phyloP scores from a whole-genome alignment of 768 basidiomycete species.

The Gloeophyllum trabeum region DNA sequence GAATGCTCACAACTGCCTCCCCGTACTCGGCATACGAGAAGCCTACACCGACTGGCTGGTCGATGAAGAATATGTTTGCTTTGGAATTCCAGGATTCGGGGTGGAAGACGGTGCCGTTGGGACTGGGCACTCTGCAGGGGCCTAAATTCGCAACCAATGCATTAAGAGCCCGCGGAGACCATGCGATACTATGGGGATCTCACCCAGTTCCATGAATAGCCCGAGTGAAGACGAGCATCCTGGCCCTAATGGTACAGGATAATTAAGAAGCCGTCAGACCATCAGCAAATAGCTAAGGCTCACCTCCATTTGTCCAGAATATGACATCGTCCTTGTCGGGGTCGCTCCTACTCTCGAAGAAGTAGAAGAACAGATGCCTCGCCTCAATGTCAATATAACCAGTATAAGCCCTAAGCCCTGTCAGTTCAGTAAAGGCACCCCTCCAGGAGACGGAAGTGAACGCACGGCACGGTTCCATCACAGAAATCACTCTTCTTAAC shows the following conservation, averaged over 20 bases:
- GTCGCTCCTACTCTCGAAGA: conserved; percentile 31
- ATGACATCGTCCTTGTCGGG: conserved; percentile 20
- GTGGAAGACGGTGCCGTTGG: conserved; percentile 39
- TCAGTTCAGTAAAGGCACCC: neutral
- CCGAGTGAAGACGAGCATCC: conserved; percentile 18
- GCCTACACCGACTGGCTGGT: conserved; percentile 25
- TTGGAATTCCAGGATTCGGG: conserved; percentile 60
- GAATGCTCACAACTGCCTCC: conserved; percentile 36
- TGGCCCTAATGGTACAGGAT: conserved; percentile 5
- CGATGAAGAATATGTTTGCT: conserved; percentile 43
- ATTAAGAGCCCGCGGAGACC: no score
- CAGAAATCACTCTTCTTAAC: conserved; percentile 4
- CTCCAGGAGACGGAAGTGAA: neutral
- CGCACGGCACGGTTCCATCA: conserved; percentile 3
- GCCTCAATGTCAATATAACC: conserved; percentile 1
- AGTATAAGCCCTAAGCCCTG: neutral
- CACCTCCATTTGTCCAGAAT: conserved; percentile 27
- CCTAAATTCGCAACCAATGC: conserved; percentile 38
- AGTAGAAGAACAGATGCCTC: conserved; percentile 28
- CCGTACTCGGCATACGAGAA: conserved; percentile 43
- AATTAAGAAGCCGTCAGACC: conserved; percentile 13
- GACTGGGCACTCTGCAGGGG: conserved; percentile 54
- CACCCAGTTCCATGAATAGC: conserved; percentile 38
- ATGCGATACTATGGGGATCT: neutral
- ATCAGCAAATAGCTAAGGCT: conserved; percentile 16